These are phyloP conservation scores for Vigna radiata DNA, from an alignment of 306 rosid species.

Conservation along the genomic window DNA sequence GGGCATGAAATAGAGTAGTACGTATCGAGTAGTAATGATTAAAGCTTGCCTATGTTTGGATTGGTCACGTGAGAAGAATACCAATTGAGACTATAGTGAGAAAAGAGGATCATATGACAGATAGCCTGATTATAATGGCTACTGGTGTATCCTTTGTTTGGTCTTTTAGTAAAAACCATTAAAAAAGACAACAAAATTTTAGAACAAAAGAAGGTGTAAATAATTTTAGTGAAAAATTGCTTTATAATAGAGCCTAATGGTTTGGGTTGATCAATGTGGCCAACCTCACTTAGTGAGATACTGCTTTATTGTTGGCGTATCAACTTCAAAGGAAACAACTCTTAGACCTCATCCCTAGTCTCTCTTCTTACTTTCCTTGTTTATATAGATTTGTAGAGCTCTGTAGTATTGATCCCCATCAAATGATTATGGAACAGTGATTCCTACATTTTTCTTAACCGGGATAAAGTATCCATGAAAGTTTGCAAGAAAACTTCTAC, in stretches of 20 bases:
- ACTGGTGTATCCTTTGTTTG: too few relatives aligned
- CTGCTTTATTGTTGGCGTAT: background rate
- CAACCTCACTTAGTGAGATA: background rate
- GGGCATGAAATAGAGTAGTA: background rate
- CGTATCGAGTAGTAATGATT: background rate
- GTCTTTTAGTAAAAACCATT: background rate
- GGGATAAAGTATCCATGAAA: background rate
- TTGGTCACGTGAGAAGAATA: background rate
- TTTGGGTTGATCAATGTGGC: background rate
- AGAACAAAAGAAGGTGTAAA: too few relatives aligned
- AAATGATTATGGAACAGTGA: background rate
- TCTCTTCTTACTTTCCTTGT: background rate
- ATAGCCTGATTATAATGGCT: too few relatives aligned
- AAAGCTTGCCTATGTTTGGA: background rate
- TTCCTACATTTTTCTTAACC: background rate
- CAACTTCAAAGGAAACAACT: background rate
- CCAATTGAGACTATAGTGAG: background rate
- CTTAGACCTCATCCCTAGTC: background rate
- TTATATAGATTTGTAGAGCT: background rate
- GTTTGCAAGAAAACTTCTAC: background rate
- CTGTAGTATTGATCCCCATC: conserved; percentile 2
- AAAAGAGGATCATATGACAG: too few relatives aligned
- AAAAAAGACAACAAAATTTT: background rate
- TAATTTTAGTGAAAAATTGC: background rate
- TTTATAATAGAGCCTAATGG: background rate